These are phyloP conservation scores for Raphanus raphanistrum DNA, from an alignment of 345 rosid genomes.

Conservation along the genomic window DNA sequence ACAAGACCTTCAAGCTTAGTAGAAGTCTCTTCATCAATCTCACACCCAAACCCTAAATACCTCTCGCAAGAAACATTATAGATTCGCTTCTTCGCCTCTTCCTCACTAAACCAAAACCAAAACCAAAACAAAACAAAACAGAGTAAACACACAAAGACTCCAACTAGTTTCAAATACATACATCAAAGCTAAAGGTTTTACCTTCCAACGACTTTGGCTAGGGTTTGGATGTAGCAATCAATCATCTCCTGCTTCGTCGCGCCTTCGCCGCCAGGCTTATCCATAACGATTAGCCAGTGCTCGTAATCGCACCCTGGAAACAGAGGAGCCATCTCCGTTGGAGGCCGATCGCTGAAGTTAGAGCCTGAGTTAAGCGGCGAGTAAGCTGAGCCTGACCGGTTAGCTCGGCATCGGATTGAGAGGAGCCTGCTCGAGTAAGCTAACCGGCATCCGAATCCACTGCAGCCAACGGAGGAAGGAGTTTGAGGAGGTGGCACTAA, in stretches of 20 bases:
- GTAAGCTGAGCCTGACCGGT: slow-evolving; percentile 77
- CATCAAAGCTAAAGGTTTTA: slow-evolving; percentile 10
- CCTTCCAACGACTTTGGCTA: slow-evolving; percentile 85
- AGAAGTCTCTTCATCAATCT: slow-evolving; percentile 93
- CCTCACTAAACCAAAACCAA: slow-evolving; percentile 54
- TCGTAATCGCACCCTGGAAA: slow-evolving; percentile 93
- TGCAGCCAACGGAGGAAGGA: slow-evolving; percentile 41
- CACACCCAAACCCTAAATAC: slow-evolving; percentile 92
- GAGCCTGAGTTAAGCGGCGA: slow-evolving; percentile 89
- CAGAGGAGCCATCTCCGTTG: slow-evolving; percentile 92
- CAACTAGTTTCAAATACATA: background rate
- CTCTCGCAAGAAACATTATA: slow-evolving; percentile 95
- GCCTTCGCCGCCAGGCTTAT: slow-evolving; percentile 87
- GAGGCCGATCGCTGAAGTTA: slow-evolving; percentile 89
- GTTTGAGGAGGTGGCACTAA: slow-evolving; percentile 45
- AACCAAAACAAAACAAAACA: background rate
- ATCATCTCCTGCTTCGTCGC: slow-evolving; percentile 95
- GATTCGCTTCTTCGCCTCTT: slow-evolving; percentile 86
- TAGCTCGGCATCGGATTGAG: slow-evolving; percentile 66
- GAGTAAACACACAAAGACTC: background rate
- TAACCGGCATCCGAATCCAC: slow-evolving; percentile 42
- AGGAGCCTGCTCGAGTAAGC: slow-evolving; percentile 42
- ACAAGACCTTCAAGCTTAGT: slow-evolving; percentile 90
- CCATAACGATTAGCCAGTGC: slow-evolving; percentile 98
- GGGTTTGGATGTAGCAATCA: slow-evolving; percentile 79